Percentiles rank a stretch among this genome's conserved stretches.
phyloP scores from a whole-genome alignment of 306 rosid genomes.

The Lagenaria siceraria region DNA sequence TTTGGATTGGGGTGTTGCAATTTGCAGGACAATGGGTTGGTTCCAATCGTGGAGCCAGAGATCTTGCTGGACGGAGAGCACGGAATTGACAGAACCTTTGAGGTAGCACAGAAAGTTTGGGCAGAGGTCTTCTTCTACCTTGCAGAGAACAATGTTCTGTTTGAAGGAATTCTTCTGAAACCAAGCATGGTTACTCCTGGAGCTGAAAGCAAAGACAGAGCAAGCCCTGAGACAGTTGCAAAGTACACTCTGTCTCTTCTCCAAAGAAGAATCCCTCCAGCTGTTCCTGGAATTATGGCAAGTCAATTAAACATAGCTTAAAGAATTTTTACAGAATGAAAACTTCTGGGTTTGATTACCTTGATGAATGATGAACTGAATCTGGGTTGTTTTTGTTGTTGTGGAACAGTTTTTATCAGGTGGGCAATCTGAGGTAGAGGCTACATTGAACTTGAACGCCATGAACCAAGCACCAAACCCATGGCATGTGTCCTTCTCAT shows the following conservation, averaged over 20 bases:
- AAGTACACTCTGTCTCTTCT: conserved; percentile 86
- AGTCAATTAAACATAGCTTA: conserved; percentile 1
- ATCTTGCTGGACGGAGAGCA: conserved; percentile 96
- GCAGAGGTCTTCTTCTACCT: conserved; percentile 93
- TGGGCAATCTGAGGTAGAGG: conserved; percentile 97
- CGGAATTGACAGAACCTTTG: conserved; percentile 65
- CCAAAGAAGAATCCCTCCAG: conserved; percentile 69
- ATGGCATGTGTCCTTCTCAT: conserved; percentile 97
- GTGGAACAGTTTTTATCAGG: conserved; percentile 77
- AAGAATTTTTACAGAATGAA: not conserved
- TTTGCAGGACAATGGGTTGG: conserved; percentile 56
- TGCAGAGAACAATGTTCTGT: conserved; percentile 73
- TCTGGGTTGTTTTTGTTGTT: not conserved
- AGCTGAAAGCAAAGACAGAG: conserved; percentile 70
- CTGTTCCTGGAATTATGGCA: conserved; percentile 98
- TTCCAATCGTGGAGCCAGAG: conserved; percentile 97
- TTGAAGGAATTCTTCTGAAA: conserved; percentile 92
- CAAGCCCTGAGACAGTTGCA: conserved; percentile 60
- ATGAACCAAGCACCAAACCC: conserved; percentile 68
- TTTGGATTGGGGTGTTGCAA: not conserved
- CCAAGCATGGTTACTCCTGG: conserved; percentile 99
- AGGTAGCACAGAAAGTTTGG: conserved; percentile 82
- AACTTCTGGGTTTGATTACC: not conserved
- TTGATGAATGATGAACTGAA: not conserved
- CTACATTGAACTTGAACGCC: conserved; percentile 87